A percentile compares a stretch with the other conserved stretches of the same genome.
These are phyloP conservation scores for Cryptococcus wingfieldii DNA, from an alignment of 1,284 basidiomycete species.

Conservation along the genomic window DNA sequence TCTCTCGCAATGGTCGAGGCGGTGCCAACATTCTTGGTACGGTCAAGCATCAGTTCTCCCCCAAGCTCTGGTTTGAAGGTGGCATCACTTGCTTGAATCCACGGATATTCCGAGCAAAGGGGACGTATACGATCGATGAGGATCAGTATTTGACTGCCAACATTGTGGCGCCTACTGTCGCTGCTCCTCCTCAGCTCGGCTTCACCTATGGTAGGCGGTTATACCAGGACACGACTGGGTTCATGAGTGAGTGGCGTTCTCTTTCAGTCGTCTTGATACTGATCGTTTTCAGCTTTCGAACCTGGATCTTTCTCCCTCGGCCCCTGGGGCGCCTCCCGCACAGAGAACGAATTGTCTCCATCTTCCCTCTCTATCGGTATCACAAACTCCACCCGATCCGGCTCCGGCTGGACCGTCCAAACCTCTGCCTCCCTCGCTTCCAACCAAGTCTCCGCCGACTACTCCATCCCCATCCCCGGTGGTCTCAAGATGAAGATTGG, in stretches of 20 bases:
- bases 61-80: conserved; percentile 46
- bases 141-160: conserved; percentile 49
- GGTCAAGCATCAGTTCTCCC: conserved; percentile 52
- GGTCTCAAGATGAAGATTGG: conserved; percentile 52
- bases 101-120: conserved; percentile 48
- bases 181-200: conserved; percentile 48
- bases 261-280: neutral
- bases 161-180: conserved; percentile 33
- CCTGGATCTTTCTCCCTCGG: conserved; percentile 50
- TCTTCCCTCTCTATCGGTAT: conserved; percentile 43
- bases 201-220: conserved; percentile 51
- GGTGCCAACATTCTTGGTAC: conserved; percentile 53
- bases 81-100: conserved; percentile 49
- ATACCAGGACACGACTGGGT: conserved; percentile 46
- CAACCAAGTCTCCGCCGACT: conserved; percentile 46
- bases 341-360: conserved; percentile 15
- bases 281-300: conserved; percentile 34
- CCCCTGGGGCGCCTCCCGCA: conserved; percentile 46
- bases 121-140: conserved; percentile 50
- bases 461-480: conserved; percentile 44
- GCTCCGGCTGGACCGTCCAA: conserved; percentile 46
- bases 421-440: conserved; percentile 36
- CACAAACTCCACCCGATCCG: conserved; percentile 31
- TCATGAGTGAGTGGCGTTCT: conserved; percentile 32
- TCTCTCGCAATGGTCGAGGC: conserved; percentile 45